Conservation (phyloP, 164 flowering plant species). For the Stephania yunnanensis region DNA sequence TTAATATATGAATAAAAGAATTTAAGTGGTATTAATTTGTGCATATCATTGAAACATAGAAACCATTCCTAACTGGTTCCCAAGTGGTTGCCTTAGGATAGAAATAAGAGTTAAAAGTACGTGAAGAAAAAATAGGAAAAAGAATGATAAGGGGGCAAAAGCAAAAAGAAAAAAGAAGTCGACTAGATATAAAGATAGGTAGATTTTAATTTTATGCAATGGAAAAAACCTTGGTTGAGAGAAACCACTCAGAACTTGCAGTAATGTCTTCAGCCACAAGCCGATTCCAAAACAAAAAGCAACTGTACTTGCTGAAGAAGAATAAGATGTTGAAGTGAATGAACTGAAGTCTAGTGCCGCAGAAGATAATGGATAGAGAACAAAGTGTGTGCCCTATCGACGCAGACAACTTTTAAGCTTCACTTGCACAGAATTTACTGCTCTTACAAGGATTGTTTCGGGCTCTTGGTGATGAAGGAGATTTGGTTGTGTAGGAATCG, state of each 20-base stretch:
- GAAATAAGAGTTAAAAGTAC: neutral
- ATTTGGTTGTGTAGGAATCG: too few species aligned
- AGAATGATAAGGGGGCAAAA: neutral
- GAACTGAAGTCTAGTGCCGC: neutral
- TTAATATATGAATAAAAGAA: neutral
- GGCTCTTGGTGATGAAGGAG: too few species aligned
- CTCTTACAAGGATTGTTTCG: too few species aligned
- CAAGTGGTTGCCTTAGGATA: neutral
- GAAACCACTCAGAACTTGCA: slow-evolving; percentile 9
- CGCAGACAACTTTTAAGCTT: too few species aligned
- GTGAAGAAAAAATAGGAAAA: neutral
- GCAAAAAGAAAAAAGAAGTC: neutral
- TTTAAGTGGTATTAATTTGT: neutral
- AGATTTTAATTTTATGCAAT: neutral
- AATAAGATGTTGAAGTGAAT: neutral
- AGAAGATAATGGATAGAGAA: neutral
- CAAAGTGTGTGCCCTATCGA: too few species aligned
- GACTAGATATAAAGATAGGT: too few species aligned
- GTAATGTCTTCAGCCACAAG: slow-evolving; percentile 11
- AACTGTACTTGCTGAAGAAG: neutral
- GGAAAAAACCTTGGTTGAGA: slow-evolving; percentile 19
- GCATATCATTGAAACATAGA: neutral
- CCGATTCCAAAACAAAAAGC: neutral
- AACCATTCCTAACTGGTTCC: neutral
- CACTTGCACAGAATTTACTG: too few species aligned